Evolutionary conservation across 345 rosid species (phyloP).

Genomic region (Corchorus olitorius): DNA sequence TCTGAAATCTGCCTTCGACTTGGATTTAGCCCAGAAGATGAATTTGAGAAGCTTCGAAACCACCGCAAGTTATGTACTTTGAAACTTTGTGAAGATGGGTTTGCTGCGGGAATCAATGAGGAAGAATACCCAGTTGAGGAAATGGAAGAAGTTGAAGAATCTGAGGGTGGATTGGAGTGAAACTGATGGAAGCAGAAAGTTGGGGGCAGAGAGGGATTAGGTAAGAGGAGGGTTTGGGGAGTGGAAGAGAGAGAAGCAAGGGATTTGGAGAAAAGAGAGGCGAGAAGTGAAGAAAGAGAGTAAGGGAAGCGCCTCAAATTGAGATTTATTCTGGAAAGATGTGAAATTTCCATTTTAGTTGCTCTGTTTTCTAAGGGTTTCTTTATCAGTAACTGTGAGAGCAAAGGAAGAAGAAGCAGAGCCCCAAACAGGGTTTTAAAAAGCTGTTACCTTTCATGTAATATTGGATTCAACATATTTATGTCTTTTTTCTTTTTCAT

Average conservation of each 20-base stretch:
- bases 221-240: not conserved
- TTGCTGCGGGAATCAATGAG: not conserved
- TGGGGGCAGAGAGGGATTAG: not conserved
- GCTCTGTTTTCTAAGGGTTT: not conserved
- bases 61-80: too few relatives aligned
- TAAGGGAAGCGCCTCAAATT: not conserved
- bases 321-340: not conserved
- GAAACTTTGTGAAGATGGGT: not conserved
- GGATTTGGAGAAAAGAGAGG: constrained; percentile 2
- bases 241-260: not conserved
- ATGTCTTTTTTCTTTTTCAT: too few relatives aligned
- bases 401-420: too few relatives aligned
- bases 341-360: not conserved
- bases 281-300: not conserved
- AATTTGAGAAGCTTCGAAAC: not conserved
- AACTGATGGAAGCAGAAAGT: not conserved
- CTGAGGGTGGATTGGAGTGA: too few relatives aligned
- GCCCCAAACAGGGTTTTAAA: too few relatives aligned
- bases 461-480: too few relatives aligned
- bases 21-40: constrained; percentile 9
- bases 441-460: too few relatives aligned
- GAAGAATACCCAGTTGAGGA: not conserved
- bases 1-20: constrained; percentile 18
- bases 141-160: too few relatives aligned
- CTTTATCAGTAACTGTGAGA: too few relatives aligned